Evolutionary conservation across 2,329 filamentous ascomycete species (phyloP).

Genomic region (Monosporascus ibericus): DNA sequence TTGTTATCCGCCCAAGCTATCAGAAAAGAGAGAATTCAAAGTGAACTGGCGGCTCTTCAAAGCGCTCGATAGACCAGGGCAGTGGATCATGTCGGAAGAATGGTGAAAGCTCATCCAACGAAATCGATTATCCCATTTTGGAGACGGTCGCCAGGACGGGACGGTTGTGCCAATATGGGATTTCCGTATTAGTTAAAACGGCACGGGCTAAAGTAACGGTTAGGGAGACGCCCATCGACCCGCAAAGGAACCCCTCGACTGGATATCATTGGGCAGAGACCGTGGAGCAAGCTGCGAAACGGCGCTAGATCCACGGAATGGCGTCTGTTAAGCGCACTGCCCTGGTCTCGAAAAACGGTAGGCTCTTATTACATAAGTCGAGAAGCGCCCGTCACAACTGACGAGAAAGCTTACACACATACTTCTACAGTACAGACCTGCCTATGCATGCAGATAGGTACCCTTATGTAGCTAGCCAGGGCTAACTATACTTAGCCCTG

Average conservation of each 20-base stretch:
- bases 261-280: not conserved
- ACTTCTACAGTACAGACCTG: not conserved
- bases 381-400: constrained; percentile 12
- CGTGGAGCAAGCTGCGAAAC: constrained; percentile 3
- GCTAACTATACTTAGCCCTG: constrained; percentile 11
- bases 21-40: not conserved
- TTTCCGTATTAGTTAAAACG: not conserved
- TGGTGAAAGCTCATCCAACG: not conserved
- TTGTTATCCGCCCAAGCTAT: not conserved
- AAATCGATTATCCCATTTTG: not conserved
- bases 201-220: not conserved
- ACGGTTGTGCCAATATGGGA: not conserved
- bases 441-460: not conserved
- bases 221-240: not conserved
- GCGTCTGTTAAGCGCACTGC: constrained; percentile 6
- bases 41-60: no score
- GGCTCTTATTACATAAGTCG: constrained; percentile 4
- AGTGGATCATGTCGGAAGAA: not conserved
- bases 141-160: not conserved
- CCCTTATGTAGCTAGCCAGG: not conserved
- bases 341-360: constrained; percentile 11
- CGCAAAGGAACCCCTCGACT: not conserved
- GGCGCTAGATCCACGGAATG: constrained; percentile 12
- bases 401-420: constrained; percentile 8
- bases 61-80: not conserved